phyloP scores from a whole-genome alignment of 805 yeast species.

The Pichia ethanolica region DNA sequence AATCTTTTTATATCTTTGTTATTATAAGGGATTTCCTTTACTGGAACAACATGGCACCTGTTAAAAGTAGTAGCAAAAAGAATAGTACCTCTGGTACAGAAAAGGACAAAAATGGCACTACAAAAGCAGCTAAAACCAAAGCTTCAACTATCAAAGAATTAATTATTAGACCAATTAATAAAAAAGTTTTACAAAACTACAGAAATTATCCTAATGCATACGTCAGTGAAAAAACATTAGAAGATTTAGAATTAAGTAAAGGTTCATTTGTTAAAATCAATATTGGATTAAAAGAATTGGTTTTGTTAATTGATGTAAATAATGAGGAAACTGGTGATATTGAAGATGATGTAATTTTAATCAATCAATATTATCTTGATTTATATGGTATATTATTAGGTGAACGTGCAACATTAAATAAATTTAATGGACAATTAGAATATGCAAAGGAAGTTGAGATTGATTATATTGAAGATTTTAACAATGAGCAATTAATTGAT shows the following conservation, averaged over 20 bases:
- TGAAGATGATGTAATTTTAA: conserved; percentile 24
- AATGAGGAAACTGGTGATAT: conserved; percentile 14
- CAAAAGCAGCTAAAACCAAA: conserved; percentile 7
- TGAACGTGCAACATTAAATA: conserved; percentile 34
- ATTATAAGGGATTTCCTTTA: neutral
- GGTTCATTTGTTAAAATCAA: conserved; percentile 23
- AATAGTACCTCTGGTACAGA: neutral
- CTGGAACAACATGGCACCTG: conserved; percentile 1
- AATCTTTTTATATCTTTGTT: too few species aligned
- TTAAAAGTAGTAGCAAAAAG: neutral
- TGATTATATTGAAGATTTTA: neutral
- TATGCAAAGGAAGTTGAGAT: conserved; percentile 20
- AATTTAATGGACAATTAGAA: conserved; percentile 42
- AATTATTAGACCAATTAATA: conserved; percentile 22
- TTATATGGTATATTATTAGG: conserved; percentile 23
- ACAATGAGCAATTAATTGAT: conserved; percentile 35
- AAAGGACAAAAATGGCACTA: conserved; percentile 1
- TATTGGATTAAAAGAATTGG: conserved; percentile 18
- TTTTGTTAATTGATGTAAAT: conserved; percentile 9
- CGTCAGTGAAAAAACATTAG: conserved; percentile 20
- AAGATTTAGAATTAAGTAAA: conserved; percentile 15
- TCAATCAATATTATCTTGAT: conserved; percentile 17
- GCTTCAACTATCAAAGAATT: conserved; percentile 22
- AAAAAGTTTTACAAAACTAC: neutral
- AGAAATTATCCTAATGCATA: conserved; percentile 15